Base-by-base conservation (phyloP, 306 rosid genomes). In the Vigna mungo region DNA sequence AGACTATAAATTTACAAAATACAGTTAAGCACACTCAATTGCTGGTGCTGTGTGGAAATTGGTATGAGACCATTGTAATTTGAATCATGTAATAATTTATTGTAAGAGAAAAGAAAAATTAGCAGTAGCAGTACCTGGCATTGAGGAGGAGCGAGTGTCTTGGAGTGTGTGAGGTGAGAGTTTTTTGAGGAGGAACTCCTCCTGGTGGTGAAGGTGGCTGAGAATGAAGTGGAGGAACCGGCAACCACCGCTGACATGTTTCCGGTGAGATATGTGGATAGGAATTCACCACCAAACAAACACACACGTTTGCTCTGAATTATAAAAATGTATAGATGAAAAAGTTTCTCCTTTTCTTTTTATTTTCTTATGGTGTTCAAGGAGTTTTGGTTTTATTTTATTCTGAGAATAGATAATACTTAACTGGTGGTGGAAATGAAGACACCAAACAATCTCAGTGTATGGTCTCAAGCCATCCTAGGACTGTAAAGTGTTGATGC, bases 231-330 rank as follows among this genome's bases (percentile, higher is more conserved):
- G 4, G 93, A 80, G 27, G 89, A 86, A 47, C 89, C 85, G 30
- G 90, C 93, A 61, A 87, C 88, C 84, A 87, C 86, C 34, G 88
- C 82, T 41, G 98, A 88, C 95, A 93, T 93, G 67, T 61, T 68
- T 82, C 58, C 11, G 48, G 68, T 8, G 10, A 3, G 78, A 44
- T 8, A 23, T 30, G 78, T 75, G 81, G 73, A 53, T 48, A 56
- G 54, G 55, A 68, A 71, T 48, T 75, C 15, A 27, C 27, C 68
- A 56, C 70, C 51, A 8, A 18, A 39, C 37, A 43, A 63, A 43
- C 30, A 64, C 54, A 15, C 17, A 20, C 49, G 32, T 7, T 27
- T 14, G 2, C 43, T 70, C 34, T 71, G 36, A 37, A 76, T 46
- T 37, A 56, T 25, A 25, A 52, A n/a, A 53, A 13, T 8, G 68